Evolutionary conservation across 1,139 yeast species (phyloP), one percentile per base, ranked within the genome.

Genomic region (Hemisphaericaspora xylofermentans): DNA sequence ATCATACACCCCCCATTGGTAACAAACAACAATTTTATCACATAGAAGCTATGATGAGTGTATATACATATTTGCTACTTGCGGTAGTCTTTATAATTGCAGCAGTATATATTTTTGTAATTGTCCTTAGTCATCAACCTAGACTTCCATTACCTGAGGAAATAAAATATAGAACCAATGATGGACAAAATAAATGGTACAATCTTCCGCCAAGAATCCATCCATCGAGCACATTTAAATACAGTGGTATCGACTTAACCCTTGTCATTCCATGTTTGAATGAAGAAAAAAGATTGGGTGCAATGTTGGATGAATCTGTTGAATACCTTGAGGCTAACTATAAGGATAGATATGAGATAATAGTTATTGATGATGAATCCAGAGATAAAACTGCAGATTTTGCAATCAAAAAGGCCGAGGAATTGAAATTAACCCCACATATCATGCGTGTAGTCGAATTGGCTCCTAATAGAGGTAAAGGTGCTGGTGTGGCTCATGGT

Each of bases 401-500:
- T 56, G 95, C 96, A 4, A 60, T 93, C 30, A 59, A 71, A 16
- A 74, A 86, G 62, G 95, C 96, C 1, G 50, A 52, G 6, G 58
- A 71, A 27, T 71, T 71, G 48, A 60, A 66, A 2, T 61, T 88
- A 40, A 46, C 60, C 22, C 82, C 89, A 0, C 86, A 82, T 39
- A 72, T 73, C 33, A 56, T 94, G 58, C 71, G 91, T 48, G 91
- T 88, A 32, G 74, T 88, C 22, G 76, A 75, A 50, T 71, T 93
- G 46, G 77, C 66, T 30, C 63, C 78, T 48, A 93, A 93, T 58
- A 74, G 98, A 53, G 98, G 98, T 22, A 93, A 93, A 64, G 98
- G 98, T 16, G 98, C 98, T 7, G 98, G 98, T 0, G 98, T 94
- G 0, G 82, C 95, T 14, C 98, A 93, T 60, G 98, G 98, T 3